A percentile compares a stretch with the other conserved stretches of the same genome.
phyloP scores from a whole-genome alignment of 306 rosid genomes.

The Trifolium repens region DNA sequence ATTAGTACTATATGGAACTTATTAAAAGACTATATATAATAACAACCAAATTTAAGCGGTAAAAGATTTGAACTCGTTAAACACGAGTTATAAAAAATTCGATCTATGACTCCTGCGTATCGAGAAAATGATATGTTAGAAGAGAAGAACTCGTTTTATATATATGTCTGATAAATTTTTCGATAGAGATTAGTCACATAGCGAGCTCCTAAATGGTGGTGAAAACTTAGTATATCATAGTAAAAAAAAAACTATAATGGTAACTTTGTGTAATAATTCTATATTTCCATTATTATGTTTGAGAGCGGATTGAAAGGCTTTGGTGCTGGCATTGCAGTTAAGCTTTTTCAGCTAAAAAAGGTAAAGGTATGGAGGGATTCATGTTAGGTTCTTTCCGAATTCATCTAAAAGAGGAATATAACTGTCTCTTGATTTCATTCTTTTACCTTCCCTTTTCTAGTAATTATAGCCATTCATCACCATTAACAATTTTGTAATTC shows the following conservation, averaged over 20 bases:
- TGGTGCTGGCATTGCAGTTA: constrained; percentile 22
- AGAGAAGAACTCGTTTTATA: too few relatives aligned
- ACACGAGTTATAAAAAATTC: too few relatives aligned
- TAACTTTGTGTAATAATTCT: background rate
- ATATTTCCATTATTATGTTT: background rate
- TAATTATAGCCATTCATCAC: background rate
- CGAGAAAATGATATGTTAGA: too few relatives aligned
- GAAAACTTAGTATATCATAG: too few relatives aligned
- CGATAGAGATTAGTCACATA: too few relatives aligned
- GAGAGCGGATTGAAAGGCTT: constrained; percentile 14
- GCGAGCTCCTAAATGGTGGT: too few relatives aligned
- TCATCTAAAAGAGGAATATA: constrained; percentile 26
- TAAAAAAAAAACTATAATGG: background rate
- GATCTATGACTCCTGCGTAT: too few relatives aligned
- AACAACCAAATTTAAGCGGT: too few relatives aligned
- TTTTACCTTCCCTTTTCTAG: constrained; percentile 34
- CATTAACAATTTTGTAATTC: constrained; percentile 27
- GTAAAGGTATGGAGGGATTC: constrained; percentile 32
- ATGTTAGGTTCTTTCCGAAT: constrained; percentile 30
- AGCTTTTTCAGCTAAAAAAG: constrained; percentile 16
- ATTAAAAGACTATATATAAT: background rate
- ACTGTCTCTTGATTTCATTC: constrained; percentile 41
- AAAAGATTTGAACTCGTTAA: too few relatives aligned
- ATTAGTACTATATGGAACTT: background rate
- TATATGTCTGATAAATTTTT: too few relatives aligned